Evolutionary conservation across 192 early-diverging fungal genomes (phyloP).

Genomic region (Podila epigama): DNA sequence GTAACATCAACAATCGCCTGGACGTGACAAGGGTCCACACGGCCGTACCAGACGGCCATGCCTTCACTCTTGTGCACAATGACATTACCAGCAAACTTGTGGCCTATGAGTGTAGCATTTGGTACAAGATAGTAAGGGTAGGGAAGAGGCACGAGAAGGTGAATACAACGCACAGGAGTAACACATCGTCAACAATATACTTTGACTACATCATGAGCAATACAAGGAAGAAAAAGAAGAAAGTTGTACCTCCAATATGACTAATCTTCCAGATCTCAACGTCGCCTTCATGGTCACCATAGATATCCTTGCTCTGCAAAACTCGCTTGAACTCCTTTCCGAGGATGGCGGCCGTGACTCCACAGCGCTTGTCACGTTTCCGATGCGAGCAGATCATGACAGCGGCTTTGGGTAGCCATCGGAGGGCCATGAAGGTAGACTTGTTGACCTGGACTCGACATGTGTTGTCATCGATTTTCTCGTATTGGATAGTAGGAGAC

Average conservation of each 20-base stretch:
- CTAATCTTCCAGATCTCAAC: constrained; percentile 57
- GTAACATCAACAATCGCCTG: constrained; percentile 60
- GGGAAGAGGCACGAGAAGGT: background rate
- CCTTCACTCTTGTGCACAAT: constrained; percentile 59
- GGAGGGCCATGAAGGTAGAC: constrained; percentile 39
- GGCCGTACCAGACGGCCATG: constrained; percentile 66
- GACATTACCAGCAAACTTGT: constrained; percentile 69
- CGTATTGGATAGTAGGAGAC: background rate
- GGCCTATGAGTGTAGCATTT: no score
- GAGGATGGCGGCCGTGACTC: constrained; percentile 59
- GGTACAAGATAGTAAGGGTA: background rate
- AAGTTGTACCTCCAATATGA: constrained; percentile 61
- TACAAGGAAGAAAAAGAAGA: background rate
- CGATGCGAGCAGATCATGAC: constrained; percentile 66
- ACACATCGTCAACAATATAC: background rate
- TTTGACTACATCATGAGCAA: background rate
- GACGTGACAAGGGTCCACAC: constrained; percentile 61
- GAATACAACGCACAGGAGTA: background rate
- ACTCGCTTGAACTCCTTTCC: constrained; percentile 57
- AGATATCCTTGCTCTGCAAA: constrained; percentile 54
- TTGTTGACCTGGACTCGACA: constrained; percentile 17
- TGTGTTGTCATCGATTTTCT: background rate
- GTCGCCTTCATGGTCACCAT: constrained; percentile 55
- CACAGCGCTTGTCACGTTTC: constrained; percentile 66
- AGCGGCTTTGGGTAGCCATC: constrained; percentile 50